Conservation (phyloP, 768 basidiomycete genomes). For the Cystobasidium onofrii region DNA sequence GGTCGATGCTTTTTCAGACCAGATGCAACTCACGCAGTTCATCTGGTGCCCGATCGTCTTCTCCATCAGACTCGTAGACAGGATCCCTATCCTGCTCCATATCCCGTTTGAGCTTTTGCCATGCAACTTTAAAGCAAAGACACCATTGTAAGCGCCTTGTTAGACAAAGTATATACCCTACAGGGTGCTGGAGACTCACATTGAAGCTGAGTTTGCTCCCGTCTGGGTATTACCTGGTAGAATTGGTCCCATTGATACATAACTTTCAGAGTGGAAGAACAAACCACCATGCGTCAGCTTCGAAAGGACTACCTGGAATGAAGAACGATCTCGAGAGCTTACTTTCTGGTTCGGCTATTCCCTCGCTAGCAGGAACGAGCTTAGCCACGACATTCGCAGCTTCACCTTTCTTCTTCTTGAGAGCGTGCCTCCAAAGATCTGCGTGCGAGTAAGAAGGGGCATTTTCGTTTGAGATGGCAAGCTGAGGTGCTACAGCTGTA, state of each 20-base stretch:
- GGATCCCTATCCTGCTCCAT: conserved; percentile 36
- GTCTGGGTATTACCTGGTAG: background rate
- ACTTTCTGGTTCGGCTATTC: background rate
- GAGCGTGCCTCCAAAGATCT: background rate
- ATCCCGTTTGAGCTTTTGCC: conserved; percentile 37
- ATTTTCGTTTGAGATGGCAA: background rate
- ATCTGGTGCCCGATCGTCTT: conserved; percentile 8
- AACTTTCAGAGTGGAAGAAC: background rate
- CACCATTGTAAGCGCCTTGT: no score
- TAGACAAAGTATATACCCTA: no score
- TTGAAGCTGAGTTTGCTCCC: background rate
- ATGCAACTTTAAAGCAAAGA: conserved; percentile 15
- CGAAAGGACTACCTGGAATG: no score
- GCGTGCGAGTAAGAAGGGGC: background rate
- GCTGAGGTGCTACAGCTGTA: background rate
- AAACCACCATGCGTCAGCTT: no score
- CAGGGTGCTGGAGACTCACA: no score
- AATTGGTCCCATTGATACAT: background rate
- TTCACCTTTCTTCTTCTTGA: background rate
- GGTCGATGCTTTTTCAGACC: no score
- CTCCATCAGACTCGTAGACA: conserved; percentile 40
- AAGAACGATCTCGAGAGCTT: background rate
- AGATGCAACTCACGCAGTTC: conserved; percentile 10
- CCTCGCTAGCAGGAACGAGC: background rate
- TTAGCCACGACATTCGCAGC: background rate